Evolutionary conservation across 805 yeast species (phyloP).

Genomic region (Clavispora phyllophila): DNA sequence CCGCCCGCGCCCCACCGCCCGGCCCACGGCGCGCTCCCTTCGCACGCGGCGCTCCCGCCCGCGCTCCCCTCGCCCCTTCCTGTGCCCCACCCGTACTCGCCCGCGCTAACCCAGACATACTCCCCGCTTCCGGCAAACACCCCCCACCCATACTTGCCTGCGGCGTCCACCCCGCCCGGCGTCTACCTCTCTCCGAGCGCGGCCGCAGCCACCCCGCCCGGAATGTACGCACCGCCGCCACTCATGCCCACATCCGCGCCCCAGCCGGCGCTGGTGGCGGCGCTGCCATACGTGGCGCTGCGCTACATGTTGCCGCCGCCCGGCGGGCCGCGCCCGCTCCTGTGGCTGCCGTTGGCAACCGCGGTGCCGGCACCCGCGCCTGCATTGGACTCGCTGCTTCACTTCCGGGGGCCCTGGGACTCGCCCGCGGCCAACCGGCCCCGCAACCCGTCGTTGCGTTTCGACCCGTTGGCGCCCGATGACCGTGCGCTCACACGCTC

Average conservation of each 20-base stretch:
- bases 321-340: not conserved
- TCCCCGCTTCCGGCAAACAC: not conserved
- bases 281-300: not conserved
- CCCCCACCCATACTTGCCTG: not conserved
- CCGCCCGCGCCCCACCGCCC: too few relatives aligned
- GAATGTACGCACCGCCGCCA: not conserved
- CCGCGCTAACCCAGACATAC: not conserved
- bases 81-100: not conserved
- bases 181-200: not conserved
- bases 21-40: too few relatives aligned
- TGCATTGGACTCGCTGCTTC: constrained; percentile 23
- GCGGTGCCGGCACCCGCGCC: constrained; percentile 3
- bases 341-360: not conserved
- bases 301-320: not conserved
- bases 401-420: constrained; percentile 36
- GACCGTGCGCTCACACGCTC: not conserved
- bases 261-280: not conserved
- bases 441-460: constrained; percentile 43
- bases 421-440: constrained; percentile 18
- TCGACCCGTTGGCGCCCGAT: constrained; percentile 42
- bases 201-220: not conserved
- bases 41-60: too few relatives aligned
- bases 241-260: not conserved
- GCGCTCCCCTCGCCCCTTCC: too few relatives aligned
- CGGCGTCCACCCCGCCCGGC: not conserved